Evolutionary conservation across 805 yeast genomes (phyloP), one percentile per base, ranked within the genome.

Genomic region (Pichia paraexigua): DNA sequence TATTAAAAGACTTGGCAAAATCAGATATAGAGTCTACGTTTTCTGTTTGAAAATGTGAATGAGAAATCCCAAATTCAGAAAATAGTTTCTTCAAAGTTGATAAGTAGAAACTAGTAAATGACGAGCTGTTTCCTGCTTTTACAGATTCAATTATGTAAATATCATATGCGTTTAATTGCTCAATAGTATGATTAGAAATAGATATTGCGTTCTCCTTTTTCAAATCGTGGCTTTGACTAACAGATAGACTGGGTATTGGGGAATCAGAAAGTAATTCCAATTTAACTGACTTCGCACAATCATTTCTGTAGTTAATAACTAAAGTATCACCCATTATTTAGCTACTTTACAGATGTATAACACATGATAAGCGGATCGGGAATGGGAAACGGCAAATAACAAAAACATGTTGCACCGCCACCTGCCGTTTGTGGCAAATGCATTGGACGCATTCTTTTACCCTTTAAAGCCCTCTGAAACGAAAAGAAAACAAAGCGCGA

Each of bases 61-160:
- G 75, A 0, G 53, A 32, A 2, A 80, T 54, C 0, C 59, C 54
- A 7, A 80, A 59, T 11, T 56, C 50, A 0, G 63, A 58, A 5
- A 85, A 69, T 2, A 83, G 53, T 4, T 87, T 86, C 30, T 62
- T 50, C 6, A 85, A 52, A 0, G 81, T 64, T 2, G 63, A 56
- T 1, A 52, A 30, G 57, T 78, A 80, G 10, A 81, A 58, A 22
- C 20, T 24, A n/a, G 22, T 5, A 3, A 8, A 32, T 32, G 37
- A 5, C 10, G 10, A 2, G 3, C 7, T 32, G 7, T 32, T 32
- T 15, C 37, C n/a, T 15, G 20, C n/a, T 15, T 24, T 17, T n/a
- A 37, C 12, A 11, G 41, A 41, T 17, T 43, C 45, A 43, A 43
- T 43, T n/a, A 43, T 12, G 1, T 25, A 5, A n/a, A 43, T 43